A percentile compares a stretch with the other conserved stretches of the same genome.
Evolutionary conservation across 371 early-diverging fungal genomes (phyloP).

Genomic region (Mortierella sp.): DNA sequence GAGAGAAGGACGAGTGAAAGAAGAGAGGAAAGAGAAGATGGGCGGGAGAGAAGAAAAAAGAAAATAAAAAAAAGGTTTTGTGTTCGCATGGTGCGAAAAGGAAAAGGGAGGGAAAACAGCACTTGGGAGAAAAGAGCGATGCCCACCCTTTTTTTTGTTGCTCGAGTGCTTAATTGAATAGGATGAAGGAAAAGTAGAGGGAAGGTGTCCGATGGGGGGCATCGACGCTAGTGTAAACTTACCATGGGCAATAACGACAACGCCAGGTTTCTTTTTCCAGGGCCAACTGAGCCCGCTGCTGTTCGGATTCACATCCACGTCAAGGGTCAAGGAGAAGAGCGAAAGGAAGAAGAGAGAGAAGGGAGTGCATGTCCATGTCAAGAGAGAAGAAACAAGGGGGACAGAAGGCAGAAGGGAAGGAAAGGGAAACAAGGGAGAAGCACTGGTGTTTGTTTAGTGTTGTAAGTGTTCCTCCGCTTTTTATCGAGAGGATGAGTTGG

Average conservation of each 20-base stretch:
- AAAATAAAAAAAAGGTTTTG: conserved; percentile 5
- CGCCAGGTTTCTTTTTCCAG: too few relatives aligned
- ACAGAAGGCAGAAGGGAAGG: background rate
- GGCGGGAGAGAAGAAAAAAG: background rate
- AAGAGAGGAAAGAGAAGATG: background rate
- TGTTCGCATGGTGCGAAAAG: background rate
- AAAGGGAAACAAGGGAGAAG: background rate
- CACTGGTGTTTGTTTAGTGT: too few relatives aligned
- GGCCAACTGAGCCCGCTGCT: too few relatives aligned
- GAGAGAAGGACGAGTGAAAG: background rate
- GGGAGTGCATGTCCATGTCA: too few relatives aligned
- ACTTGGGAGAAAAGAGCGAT: background rate
- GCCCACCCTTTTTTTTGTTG: background rate
- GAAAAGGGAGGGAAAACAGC: conserved; percentile 10
- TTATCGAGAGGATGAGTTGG: background rate
- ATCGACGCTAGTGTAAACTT: too few relatives aligned
- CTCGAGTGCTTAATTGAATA: background rate
- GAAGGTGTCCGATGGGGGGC: too few relatives aligned
- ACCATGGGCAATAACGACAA: background rate
- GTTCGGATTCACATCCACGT: too few relatives aligned
- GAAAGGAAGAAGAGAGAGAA: background rate
- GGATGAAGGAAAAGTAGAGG: background rate
- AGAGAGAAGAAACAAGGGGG: background rate
- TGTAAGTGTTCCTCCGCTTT: background rate
- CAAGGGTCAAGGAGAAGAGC: too few relatives aligned